Base-by-base conservation (phyloP, 345 rosid genomes). In the Cardamine occulta region DNA sequence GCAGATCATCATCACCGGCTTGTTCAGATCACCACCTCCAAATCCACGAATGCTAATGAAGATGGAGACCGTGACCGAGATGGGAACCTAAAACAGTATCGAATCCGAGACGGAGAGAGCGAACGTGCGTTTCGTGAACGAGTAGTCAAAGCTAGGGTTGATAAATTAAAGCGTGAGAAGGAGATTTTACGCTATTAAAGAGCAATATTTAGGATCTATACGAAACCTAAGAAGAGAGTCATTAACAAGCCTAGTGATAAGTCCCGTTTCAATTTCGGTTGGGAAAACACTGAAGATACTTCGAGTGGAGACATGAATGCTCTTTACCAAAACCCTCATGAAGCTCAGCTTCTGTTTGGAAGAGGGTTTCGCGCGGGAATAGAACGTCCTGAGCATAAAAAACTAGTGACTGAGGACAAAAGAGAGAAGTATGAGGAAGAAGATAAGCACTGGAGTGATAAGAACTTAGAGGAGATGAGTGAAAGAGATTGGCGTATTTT, bases 401-500 rank as follows among this genome's bases (percentile, higher is more conserved):
- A 88, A 68, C 85, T 85, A 1, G 95, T 94, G 0, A 89, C 91
- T 18, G 86, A 85, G 87, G 83, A 87, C 70, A 91, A 84, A 86
- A 91, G 87, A 82, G 93, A 87, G 81, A 74, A 82, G 84, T 75
- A 89, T 90, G 91, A 83, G 92, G 66, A 34, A 32, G 88, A 85
- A 7, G 92, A 91, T 80, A 86, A 89, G 77, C 96, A 91, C 54
- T 94, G 97, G 98, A 84, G 91, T 0, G 88, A 91, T 45, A 94
- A 88, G 95, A 86, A 79, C 79, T 84, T 90, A 1, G 97, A 89
- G 48, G 97, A 94, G 70, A 94, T 94, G 95, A 83, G 85, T 8
- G 97, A 91, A 82, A 84, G 98, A 40, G 98, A 90, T 73, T 90
- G 98, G 96, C 88, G 97, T 77, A 91, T 91, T 23, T 94, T 91